These are phyloP conservation scores for Vigna hirtella DNA, from an alignment of 306 rosid genomes.

Conservation along the genomic window DNA sequence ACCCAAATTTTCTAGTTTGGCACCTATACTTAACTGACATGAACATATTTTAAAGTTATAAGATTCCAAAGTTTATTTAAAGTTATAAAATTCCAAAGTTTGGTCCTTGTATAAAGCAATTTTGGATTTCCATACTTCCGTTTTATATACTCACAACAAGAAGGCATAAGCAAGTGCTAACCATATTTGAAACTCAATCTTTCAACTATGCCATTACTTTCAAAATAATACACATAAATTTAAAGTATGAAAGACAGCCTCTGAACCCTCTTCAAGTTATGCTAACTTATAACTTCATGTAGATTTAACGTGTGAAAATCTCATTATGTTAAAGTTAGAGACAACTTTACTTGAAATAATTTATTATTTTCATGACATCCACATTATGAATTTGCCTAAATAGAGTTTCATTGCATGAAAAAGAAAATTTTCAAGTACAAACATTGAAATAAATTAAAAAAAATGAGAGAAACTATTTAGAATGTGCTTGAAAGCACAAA, in stretches of 20 bases:
- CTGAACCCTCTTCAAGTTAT: slow-evolving; percentile 15
- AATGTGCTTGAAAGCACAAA: slow-evolving; percentile 19
- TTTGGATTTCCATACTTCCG: neutral
- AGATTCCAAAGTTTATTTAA: neutral
- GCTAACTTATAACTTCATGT: neutral
- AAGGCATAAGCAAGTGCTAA: neutral
- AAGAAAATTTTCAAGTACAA: neutral
- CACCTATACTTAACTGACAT: neutral
- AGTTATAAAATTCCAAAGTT: too few species aligned
- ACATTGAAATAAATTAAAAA: neutral
- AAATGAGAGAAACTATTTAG: neutral
- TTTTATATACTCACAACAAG: neutral
- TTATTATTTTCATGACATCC: neutral
- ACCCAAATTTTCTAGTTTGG: neutral
- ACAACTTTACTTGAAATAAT: neutral
- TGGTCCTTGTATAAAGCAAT: neutral
- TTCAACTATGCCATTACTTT: slow-evolving; percentile 2
- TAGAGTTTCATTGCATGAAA: slow-evolving; percentile 3
- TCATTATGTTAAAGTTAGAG: neutral
- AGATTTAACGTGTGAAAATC: neutral
- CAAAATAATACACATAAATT: slow-evolving; percentile 8
- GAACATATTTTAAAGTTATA: neutral
- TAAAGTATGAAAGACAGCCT: slow-evolving; percentile 12
- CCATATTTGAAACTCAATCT: slow-evolving; percentile 10
- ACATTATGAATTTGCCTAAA: neutral